Evolutionary conservation across 441 rosid species (phyloP), one percentile per base, ranked within the genome.

Genomic region (Raphanus hybrid): DNA sequence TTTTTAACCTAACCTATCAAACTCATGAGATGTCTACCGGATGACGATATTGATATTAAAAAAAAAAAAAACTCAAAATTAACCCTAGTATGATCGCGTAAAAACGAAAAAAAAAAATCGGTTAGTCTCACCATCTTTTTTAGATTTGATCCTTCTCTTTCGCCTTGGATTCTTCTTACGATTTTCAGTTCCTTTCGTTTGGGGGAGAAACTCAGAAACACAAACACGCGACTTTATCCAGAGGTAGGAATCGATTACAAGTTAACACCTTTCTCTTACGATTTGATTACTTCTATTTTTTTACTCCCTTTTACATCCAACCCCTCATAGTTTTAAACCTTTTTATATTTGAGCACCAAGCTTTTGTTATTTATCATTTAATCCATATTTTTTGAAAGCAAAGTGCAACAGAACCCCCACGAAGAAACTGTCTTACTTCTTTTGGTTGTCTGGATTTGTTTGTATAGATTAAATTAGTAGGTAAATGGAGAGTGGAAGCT

Each of bases 211-310:
- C 45, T 5, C 75, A 64, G 64, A 70, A 70, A 66, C 50, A 48
- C 69, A 11, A 39, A 39, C 43, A 39, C 43, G 43, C 34, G 73
- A 59, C 72, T 64, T 60, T 41, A 69, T 69, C 5, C 14, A 59
- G 70, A 59, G 70, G 26, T 54, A 29, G 26, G 62, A 29, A 3
- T 59, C 8, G 72, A 75, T 74, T 10, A 74, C 74, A 73, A 78
- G 77, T 73, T 73, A 62, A 54, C 78, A 69, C 57, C 78, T 79
- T 69, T 79, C 57, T 57, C 48, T 55, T 69, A 74, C 78, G 82
- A 74, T 10, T 5, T 23, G 26, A 23, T 39, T 39, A 39, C 65
- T 61, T 61, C 20, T 6, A 3, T 61, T 60, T 60, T 60, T 11
- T 41, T 63, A 57, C 41, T 69, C n/a, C 0, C 1, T 34, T 72